Conservation (phyloP, 495 filamentous ascomycete species). For the Aspergillus incahuasiensis region DNA sequence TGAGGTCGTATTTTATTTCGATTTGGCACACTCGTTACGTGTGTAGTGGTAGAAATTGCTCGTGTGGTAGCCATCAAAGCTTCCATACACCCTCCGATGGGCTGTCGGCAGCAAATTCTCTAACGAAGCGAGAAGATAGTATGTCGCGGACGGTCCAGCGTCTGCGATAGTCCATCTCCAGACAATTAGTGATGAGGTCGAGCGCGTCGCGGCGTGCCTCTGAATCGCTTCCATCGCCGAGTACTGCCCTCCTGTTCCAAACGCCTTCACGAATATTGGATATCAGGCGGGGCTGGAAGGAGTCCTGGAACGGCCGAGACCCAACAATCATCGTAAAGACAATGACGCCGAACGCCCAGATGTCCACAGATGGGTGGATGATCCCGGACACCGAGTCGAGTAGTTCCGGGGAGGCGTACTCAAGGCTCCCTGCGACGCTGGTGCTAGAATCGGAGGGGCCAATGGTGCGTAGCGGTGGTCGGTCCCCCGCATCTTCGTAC, state of each 20-base stretch:
- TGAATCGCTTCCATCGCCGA: constrained; percentile 27
- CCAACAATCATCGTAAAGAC: constrained; percentile 60
- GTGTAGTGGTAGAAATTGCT: neutral
- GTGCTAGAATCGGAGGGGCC: constrained; percentile 55
- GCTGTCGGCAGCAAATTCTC: constrained; percentile 28
- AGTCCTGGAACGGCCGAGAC: constrained; percentile 62
- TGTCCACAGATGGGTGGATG: constrained; percentile 55
- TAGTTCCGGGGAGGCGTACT: constrained; percentile 62
- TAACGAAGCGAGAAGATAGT: constrained; percentile 55
- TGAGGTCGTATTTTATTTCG: constrained; percentile 6
- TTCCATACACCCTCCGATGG: constrained; percentile 33
- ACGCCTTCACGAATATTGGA: constrained; percentile 58
- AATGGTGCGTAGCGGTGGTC: constrained; percentile 44
- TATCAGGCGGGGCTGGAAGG: constrained; percentile 54
- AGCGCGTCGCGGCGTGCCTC: constrained; percentile 34
- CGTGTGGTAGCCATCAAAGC: constrained; percentile 22
- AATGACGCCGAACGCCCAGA: constrained; percentile 71
- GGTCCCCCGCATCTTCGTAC: constrained; percentile 44
- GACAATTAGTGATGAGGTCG: constrained; percentile 48
- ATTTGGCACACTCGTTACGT: neutral
- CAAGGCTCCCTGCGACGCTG: constrained; percentile 57
- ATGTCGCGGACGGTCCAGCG: constrained; percentile 52
- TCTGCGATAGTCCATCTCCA: constrained; percentile 46
- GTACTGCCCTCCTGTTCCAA: constrained; percentile 54
- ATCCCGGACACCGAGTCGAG: constrained; percentile 46